Evolutionary conservation across 2,329 filamentous ascomycete species (phyloP), one percentile per base, ranked within the genome.

Genomic region (Cladosporium sp.): DNA sequence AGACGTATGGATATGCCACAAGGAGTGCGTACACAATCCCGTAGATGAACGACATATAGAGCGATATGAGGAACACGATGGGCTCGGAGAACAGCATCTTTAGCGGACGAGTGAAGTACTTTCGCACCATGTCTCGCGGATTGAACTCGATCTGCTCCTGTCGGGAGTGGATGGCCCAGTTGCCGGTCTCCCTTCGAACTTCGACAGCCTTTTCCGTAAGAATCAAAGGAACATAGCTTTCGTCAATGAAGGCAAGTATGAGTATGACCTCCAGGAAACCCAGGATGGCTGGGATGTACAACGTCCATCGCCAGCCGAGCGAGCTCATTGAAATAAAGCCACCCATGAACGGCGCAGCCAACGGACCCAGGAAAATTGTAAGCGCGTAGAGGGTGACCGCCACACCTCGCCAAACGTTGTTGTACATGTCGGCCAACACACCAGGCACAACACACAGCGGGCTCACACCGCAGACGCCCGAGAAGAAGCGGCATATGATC

Each of bases 21-120:
- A 78, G 78, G 5, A 78, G 68, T 72, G 77, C 75, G 65, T 78
- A 78, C 0, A 78, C 67, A 3, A 75, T 76, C n/a, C 75, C 76
- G 63, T 78, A 78, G 61, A 78, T 75, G 64, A 79, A 85, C 56
- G 85, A 84, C 76, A 86, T 82, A 73, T 88, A 89, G n/a, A 88
- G 74, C 30, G 82, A 83, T 1, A 84, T 76, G 12, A 88, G 74
- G 12, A 87, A 69, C 25, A 88, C 84, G 62, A 88, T 89, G 3
- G 87, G 87, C 68, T 89, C 87, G 58, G 76, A 75, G 76, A 89
- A 87, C 7, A 90, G 79, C 50, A 90, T 78, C 47, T 86, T 75
- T 84, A 86, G 87, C 0, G 81, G 81, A 0, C 81, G 74, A 1
- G 73, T 73, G 2, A 83, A 67, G n/a, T 81, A 76, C 47, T 77